Conservation (phyloP, 2,329 filamentous ascomycete species). For the Diplodia corticola region DNA sequence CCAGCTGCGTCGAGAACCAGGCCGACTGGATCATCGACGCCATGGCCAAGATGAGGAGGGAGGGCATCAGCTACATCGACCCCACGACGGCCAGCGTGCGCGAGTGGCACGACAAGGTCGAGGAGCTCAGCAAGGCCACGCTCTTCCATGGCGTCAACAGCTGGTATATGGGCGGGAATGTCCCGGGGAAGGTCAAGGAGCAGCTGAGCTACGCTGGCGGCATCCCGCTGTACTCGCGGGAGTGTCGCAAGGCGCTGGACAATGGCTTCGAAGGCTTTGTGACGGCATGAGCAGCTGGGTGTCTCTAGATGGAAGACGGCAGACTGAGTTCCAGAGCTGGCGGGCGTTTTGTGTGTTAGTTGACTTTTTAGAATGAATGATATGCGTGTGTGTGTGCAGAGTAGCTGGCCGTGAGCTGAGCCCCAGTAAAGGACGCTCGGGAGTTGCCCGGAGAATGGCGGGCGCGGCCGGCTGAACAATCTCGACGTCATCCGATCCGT, state of each 20-base stretch:
- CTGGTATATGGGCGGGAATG: conserved; percentile 50
- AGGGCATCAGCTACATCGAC: conserved; percentile 38
- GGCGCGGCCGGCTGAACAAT: not conserved
- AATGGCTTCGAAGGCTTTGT: conserved; percentile 39
- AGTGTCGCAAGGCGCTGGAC: conserved; percentile 42
- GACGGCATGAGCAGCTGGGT: not conserved
- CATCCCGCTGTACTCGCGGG: conserved; percentile 42
- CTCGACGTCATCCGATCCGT: conserved; percentile 20
- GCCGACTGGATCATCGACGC: conserved; percentile 42
- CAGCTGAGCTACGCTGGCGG: conserved; percentile 49
- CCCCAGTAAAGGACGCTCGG: too few relatives aligned
- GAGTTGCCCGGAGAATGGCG: not conserved
- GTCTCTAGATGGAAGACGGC: not conserved
- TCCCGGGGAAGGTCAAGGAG: conserved; percentile 49
- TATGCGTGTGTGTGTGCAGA: not conserved
- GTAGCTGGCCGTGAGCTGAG: too few relatives aligned
- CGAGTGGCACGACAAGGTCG: conserved; percentile 43
- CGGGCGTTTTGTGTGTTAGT: not conserved
- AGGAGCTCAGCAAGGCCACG: conserved; percentile 44
- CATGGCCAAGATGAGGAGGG: conserved; percentile 34
- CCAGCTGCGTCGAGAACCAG: conserved; percentile 44
- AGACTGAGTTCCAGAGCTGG: not conserved
- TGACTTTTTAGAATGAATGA: not conserved
- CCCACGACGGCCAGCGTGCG: conserved; percentile 41
- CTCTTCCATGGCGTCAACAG: conserved; percentile 44